These are phyloP conservation scores for Crithidia fasciculata DNA, from an alignment of 208 protist species.

Conservation along the genomic window DNA sequence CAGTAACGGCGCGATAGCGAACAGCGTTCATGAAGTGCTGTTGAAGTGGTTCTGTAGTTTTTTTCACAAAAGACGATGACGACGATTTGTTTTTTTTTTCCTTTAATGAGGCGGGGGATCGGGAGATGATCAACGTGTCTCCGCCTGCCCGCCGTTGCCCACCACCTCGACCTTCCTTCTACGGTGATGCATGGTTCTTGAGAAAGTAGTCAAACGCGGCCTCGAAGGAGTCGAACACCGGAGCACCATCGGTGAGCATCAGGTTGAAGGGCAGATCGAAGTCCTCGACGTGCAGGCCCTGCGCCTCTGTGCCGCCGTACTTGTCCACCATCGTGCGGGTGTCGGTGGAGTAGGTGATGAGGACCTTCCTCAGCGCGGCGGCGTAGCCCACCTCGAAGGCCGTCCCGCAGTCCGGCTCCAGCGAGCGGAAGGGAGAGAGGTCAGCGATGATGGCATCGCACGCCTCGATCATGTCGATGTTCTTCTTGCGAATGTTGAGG, in stretches of 20 bases:
- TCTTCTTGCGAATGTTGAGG: conserved; percentile 69
- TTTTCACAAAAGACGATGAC: too few species aligned
- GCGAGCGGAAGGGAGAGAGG: conserved; percentile 79
- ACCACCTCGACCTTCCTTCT: neutral
- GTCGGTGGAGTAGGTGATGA: conserved; percentile 71
- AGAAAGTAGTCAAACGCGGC: conserved; percentile 62
- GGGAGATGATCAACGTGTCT: neutral
- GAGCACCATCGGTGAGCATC: conserved; percentile 68
- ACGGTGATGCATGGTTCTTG: conserved; percentile 8
- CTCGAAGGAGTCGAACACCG: conserved; percentile 73
- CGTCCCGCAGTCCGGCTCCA: conserved; percentile 80
- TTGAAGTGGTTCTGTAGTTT: too few species aligned
- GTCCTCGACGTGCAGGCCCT: conserved; percentile 62
- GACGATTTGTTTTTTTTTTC: too few species aligned
- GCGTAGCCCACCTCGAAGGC: conserved; percentile 88
- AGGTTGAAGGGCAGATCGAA: conserved; percentile 85
- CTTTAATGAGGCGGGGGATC: conserved; percentile 9
- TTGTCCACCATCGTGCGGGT: conserved; percentile 60
- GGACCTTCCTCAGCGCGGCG: conserved; percentile 62
- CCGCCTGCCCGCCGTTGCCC: neutral
- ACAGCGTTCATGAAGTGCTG: too few species aligned
- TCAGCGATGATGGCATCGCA: conserved; percentile 86
- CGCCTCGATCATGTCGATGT: conserved; percentile 75
- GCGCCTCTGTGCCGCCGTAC: conserved; percentile 59
- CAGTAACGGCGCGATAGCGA: too few species aligned